Evolutionary conservation across 2,329 filamentous ascomycete genomes (phyloP).

Genomic region (Epichloe amarillans): DNA sequence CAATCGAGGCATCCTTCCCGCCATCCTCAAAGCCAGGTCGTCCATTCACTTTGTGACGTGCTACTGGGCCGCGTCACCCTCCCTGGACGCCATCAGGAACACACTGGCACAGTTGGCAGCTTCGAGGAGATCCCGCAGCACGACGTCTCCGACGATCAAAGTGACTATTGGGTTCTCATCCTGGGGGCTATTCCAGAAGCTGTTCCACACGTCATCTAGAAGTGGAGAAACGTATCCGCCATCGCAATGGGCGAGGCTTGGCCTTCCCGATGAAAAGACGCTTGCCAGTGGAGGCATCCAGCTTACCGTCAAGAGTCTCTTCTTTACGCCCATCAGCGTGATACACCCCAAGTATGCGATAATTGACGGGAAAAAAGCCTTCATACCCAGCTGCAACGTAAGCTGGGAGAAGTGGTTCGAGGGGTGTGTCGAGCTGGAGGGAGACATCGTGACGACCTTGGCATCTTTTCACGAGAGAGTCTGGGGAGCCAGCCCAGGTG

Average conservation of each 20-base stretch:
- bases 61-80: conserved; percentile 62
- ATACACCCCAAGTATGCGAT: conserved; percentile 79
- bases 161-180: conserved; percentile 69
- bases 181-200: conserved; percentile 55
- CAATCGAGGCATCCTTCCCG: conserved; percentile 41
- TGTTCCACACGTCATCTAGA: conserved; percentile 54
- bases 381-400: conserved; percentile 70
- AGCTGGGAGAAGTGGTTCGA: conserved; percentile 86
- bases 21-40: conserved; percentile 43
- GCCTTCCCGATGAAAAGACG: conserved; percentile 42
- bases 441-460: conserved; percentile 47
- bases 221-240: conserved; percentile 49
- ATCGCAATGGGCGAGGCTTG: conserved; percentile 48
- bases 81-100: conserved; percentile 41
- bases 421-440: conserved; percentile 54
- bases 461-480: conserved; percentile 52
- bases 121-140: conserved; percentile 16
- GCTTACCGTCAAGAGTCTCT: conserved; percentile 61
- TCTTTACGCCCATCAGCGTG: conserved; percentile 70
- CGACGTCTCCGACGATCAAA: conserved; percentile 27
- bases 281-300: conserved; percentile 48
- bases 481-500: conserved; percentile 38
- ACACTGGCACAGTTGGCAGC: conserved; percentile 47
- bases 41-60: conserved; percentile 70
- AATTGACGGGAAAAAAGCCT: conserved; percentile 53